These are phyloP conservation scores for Daldinia caldariorum DNA, from an alignment of 495 filamentous ascomycete species.

Conservation along the genomic window DNA sequence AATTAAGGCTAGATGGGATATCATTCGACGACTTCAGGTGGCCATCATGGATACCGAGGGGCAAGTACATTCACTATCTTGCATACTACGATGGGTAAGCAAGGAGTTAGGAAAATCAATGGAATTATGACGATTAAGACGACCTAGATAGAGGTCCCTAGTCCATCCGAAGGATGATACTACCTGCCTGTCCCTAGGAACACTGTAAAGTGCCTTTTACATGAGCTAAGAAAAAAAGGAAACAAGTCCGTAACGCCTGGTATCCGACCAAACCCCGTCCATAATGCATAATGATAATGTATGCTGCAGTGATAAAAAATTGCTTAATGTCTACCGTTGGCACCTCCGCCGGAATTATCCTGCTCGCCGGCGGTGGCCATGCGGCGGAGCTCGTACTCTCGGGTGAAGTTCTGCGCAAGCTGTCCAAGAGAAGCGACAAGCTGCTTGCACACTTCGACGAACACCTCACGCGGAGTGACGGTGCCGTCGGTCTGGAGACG, in stretches of 20 bases:
- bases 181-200: conserved; percentile 4
- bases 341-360: conserved; percentile 35
- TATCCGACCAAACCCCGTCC: conserved; percentile 20
- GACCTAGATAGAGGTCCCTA: conserved; percentile 9
- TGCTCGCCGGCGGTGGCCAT: conserved; percentile 74
- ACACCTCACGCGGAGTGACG: conserved; percentile 83
- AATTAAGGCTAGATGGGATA: neutral
- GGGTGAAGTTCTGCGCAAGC: conserved; percentile 87
- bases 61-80: neutral
- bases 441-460: conserved; percentile 79
- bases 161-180: neutral
- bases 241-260: conserved; percentile 37
- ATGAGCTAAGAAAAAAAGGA: conserved; percentile 9
- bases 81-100: neutral
- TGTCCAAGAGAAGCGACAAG: conserved; percentile 79
- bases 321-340: conserved; percentile 21
- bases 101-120: conserved; percentile 4
- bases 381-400: conserved; percentile 93
- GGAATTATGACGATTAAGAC: conserved; percentile 9
- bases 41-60: neutral
- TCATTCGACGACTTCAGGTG: neutral
- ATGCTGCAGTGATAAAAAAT: conserved; percentile 17
- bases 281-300: conserved; percentile 23
- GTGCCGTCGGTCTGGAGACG: conserved; percentile 92
- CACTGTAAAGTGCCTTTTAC: neutral